Evolutionary conservation across 2,329 filamentous ascomycete species (phyloP), one percentile per base, ranked within the genome.

Genomic region (Amphichorda felina): DNA sequence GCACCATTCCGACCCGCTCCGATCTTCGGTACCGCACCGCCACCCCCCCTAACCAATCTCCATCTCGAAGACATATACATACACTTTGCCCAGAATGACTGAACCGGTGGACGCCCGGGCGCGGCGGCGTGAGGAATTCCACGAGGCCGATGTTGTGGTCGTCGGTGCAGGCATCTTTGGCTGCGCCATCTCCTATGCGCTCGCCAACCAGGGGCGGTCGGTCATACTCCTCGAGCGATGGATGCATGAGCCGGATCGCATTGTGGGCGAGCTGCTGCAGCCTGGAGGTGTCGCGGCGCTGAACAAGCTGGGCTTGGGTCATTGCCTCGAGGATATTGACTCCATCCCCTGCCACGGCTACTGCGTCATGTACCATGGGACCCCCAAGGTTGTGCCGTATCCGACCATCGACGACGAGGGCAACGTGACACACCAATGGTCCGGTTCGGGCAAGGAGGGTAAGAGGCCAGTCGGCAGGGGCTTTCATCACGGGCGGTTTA

Each of bases 401-500:
- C 88, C 89, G 15, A 64, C 64, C 30, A 65, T 79, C 40, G 66
- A 68, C 44, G 63, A 64, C 31, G 45, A 55, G 11, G 67, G 68
- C 27, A 46, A 57, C 26, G 57, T 68, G 26, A 45, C 51, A 30
- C 47, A 54, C 41, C 46, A 49, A 29, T 60, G 57, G 57, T 41
- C 45, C 32, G 57, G 57, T 17, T 43, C 52, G 17, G 50, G 50
- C 34, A 56, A 51, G 45, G 50, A 48, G 30, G 50, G 49, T 43
- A 58, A 56, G 49, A 66, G 64, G 45, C 60, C 68, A 42, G 79
- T 82, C 2, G 91, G 91, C 27, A 68, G 82, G 42, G 74, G 74
- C 32, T 98, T 98, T 56, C 91, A 98, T 64, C 91, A 98, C 61
- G 91, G 91, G 32, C 76, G 86, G 46, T 95, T 98, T 60, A 86